phyloP scores from a whole-genome alignment of 306 rosid species.

The Gleditsia sinensis region DNA sequence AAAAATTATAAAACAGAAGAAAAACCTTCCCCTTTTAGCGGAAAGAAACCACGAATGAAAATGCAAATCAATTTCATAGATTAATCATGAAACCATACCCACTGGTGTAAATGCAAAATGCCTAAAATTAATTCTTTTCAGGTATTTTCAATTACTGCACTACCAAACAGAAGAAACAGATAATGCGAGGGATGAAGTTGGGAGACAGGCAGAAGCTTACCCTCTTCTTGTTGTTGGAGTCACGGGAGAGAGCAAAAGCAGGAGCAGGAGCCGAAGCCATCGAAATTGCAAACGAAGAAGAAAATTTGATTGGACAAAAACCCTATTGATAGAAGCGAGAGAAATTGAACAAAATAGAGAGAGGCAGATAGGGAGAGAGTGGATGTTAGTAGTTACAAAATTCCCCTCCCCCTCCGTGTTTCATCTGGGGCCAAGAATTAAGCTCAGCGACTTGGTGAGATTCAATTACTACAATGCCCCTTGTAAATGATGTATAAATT shows the following conservation, averaged over 20 bases:
- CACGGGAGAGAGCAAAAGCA: constrained; percentile 41
- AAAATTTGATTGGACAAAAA: not conserved
- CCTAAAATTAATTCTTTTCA: not conserved
- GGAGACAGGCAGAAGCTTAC: constrained; percentile 7
- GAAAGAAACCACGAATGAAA: not conserved
- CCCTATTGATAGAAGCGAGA: constrained; percentile 12
- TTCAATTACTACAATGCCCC: no score
- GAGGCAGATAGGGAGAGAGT: constrained; percentile 57
- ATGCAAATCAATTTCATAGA: no score
- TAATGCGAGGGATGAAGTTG: not conserved
- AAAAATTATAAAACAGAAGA: not conserved
- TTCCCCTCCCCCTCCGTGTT: not conserved
- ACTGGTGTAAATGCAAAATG: not conserved
- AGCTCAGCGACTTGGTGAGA: no score
- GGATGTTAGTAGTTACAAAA: constrained; percentile 54
- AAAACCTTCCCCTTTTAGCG: not conserved
- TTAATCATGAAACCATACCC: no score
- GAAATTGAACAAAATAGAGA: no score
- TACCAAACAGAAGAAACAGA: not conserved
- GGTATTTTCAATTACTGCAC: not conserved
- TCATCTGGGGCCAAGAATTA: no score
- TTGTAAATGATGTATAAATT: no score
- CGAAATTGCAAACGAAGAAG: constrained; percentile 27
- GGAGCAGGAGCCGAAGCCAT: constrained; percentile 48
- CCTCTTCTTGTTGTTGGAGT: constrained; percentile 55